Conservation (phyloP, 192 early-diverging fungal species). For the Thoreauomyces humboldtii region DNA sequence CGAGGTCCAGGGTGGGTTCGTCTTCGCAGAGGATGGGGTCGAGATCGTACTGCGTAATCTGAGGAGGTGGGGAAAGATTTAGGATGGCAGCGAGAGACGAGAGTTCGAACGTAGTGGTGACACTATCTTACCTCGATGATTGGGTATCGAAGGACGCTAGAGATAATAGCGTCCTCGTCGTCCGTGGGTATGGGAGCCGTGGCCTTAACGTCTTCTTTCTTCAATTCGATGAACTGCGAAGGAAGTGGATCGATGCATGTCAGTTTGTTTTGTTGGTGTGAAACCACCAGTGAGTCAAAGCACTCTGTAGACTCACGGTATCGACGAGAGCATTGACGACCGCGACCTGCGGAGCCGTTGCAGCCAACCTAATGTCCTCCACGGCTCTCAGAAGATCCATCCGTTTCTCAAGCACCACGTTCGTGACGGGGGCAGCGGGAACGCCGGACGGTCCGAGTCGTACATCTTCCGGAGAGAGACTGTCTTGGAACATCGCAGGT, state of each 20-base stretch:
- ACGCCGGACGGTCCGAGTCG: too few species aligned
- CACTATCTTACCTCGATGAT: conserved; percentile 20
- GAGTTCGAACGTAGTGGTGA: background rate
- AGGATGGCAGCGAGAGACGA: conserved; percentile 16
- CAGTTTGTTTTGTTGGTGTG: background rate
- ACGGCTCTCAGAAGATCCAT: background rate
- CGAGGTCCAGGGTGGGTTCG: conserved; percentile 30
- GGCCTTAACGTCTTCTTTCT: background rate
- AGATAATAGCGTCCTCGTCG: conserved; percentile 33
- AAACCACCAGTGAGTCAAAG: too few species aligned
- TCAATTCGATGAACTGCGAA: conserved; percentile 19
- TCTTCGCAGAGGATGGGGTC: conserved; percentile 16
- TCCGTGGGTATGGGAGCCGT: background rate
- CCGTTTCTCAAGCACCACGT: background rate
- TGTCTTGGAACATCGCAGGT: too few species aligned
- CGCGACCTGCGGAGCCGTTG: background rate
- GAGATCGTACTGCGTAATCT: conserved; percentile 31
- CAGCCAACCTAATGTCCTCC: background rate
- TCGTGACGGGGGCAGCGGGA: background rate
- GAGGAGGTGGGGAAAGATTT: background rate
- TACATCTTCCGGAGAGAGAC: too few species aligned
- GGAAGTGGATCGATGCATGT: too few species aligned
- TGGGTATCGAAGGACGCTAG: conserved; percentile 34
- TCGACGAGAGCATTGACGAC: background rate
- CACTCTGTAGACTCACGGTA: background rate